These are phyloP conservation scores for Potentilla sterilis DNA, from an alignment of 306 rosid genomes.

Conservation along the genomic window DNA sequence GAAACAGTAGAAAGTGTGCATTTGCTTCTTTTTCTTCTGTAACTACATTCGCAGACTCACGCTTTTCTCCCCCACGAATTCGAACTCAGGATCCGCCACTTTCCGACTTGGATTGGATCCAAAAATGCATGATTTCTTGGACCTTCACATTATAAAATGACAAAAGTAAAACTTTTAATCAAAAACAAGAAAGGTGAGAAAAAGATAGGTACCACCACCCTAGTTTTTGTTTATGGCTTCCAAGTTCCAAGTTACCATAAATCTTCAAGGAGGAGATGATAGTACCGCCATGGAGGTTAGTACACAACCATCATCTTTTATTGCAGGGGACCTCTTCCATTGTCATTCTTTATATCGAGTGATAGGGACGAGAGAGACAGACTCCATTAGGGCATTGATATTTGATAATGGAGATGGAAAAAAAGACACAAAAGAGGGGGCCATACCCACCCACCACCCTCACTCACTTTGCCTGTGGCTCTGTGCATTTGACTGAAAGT, in stretches of 20 bases:
- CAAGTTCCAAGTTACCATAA: slow-evolving; percentile 13
- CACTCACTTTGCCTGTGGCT: slow-evolving; percentile 21
- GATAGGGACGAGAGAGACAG: not conserved
- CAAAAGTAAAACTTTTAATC: not conserved
- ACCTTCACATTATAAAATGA: not conserved
- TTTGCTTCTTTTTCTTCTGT: not conserved
- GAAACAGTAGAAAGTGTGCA: not conserved
- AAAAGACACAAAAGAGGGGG: not conserved
- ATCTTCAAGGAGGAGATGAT: not conserved
- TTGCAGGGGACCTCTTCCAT: slow-evolving; percentile 10
- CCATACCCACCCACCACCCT: slow-evolving; percentile 21
- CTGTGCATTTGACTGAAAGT: slow-evolving; percentile 22
- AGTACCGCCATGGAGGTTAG: not conserved
- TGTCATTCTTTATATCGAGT: not conserved
- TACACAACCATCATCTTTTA: not conserved
- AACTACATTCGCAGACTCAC: not conserved
- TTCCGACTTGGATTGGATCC: not conserved
- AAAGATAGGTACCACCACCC: not conserved
- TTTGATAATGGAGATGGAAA: not conserved
- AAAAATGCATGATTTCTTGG: not conserved
- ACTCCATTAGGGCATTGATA: not conserved
- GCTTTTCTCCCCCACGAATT: not conserved
- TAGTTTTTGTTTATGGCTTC: not conserved
- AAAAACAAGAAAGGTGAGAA: not conserved
- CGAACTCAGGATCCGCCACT: not conserved